Evolutionary conservation across 805 yeast genomes (phyloP), one percentile per base, ranked within the genome.

Genomic region (Barnettozyma wickerhamii): DNA sequence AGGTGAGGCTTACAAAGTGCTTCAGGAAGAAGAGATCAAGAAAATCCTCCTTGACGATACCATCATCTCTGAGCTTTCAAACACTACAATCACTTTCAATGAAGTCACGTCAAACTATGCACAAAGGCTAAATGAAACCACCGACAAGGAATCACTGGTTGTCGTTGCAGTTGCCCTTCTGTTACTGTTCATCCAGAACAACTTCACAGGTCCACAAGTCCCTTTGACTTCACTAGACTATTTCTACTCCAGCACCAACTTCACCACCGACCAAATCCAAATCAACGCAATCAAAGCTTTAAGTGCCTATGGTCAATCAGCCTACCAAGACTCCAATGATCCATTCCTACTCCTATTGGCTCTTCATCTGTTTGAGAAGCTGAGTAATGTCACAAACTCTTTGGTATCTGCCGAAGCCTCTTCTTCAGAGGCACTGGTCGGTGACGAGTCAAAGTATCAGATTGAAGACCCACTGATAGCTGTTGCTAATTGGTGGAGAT

Each of bases 161-260:
- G 33, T 46, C 10, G 30, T 51, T n/a, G 55, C 86, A 3, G 69
- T 86, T 45, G 71, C 83, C 1, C 62, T 78, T 4, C 63, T 87
- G 19, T 89, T 88, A 55, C 56, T 75, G 2, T 90, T 84, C 55
- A 64, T 84, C 13, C 95, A 87, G 58, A 62, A 74, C 37, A 90
- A 90, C 59, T 86, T 72, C 60, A 86, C 95, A 0, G 97, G 97
- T 7, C 96, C 96, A 5, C 71, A 74, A 19, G 53, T 77, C 3
- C 70, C 71, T 5, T 49, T 66, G 18, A 61, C 59, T 4, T 50
- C 71, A 5, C 52, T 53, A 27, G 54, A 63, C n/a, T 35, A 53
- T n/a, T 52, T 65, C 3, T 58, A 55, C 37, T 35, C 45, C 1
- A 40, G 41, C 1, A 31, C 48, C 2, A 28, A 28, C 9, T 37